phyloP scores from a whole-genome alignment of 768 basidiomycete genomes.

The Termitomyces sp. region DNA sequence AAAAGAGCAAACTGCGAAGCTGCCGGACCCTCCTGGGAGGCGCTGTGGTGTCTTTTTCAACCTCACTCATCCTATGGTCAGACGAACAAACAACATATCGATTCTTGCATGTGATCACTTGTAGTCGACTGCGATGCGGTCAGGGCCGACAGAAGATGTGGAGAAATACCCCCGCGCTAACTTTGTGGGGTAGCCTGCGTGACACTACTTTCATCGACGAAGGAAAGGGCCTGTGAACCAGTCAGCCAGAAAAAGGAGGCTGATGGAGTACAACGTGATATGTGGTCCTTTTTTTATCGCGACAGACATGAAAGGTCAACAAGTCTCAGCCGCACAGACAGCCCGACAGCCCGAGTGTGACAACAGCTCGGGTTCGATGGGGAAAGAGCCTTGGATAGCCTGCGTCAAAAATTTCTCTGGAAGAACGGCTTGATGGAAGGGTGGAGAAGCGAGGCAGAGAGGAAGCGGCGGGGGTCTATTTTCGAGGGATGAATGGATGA shows the following conservation, averaged over 20 bases:
- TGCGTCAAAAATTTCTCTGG: conserved; percentile 8
- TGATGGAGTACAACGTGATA: background rate
- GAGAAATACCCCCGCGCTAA: conserved; percentile 3
- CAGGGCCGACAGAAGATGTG: conserved; percentile 9
- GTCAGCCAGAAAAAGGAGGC: background rate
- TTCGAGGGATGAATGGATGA: conserved; percentile 7
- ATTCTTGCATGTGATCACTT: background rate
- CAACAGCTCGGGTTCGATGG: background rate
- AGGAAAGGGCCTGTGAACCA: background rate
- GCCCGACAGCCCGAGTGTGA: background rate
- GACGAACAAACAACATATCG: background rate
- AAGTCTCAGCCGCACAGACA: conserved; percentile 12
- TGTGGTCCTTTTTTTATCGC: conserved; percentile 6
- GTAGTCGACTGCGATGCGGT: conserved; percentile 8
- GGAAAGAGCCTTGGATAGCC: conserved; percentile 3
- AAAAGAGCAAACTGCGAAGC: too few relatives aligned
- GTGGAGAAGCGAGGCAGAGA: conserved; percentile 3
- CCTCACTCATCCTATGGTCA: background rate
- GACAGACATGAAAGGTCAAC: conserved; percentile 2
- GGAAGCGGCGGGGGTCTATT: background rate
- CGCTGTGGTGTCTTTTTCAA: background rate
- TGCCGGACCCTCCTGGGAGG: background rate
- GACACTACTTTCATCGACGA: background rate
- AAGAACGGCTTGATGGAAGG: conserved; percentile 9
- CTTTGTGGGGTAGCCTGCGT: background rate